A percentile compares a stretch with the other conserved stretches of the same genome.
Evolutionary conservation across 2,329 filamentous ascomycete genomes (phyloP).

Genomic region (Alternaria alternata): DNA sequence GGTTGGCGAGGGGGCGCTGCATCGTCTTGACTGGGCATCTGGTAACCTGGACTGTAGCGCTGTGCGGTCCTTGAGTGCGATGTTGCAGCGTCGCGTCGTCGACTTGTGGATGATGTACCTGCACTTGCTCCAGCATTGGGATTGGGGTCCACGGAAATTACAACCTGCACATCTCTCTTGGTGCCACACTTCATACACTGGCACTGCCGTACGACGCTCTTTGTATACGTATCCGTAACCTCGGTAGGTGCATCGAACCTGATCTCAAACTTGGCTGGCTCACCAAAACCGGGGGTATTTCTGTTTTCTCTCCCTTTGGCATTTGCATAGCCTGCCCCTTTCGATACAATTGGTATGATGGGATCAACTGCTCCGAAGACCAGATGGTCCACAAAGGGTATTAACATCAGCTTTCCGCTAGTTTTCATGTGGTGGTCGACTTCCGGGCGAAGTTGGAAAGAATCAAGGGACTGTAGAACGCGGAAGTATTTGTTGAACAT

Average conservation of each 20-base stretch:
- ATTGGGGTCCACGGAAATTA: slow-evolving; percentile 45
- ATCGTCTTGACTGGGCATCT: slow-evolving; percentile 32
- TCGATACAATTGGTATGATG: slow-evolving; percentile 45
- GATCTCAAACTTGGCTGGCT: slow-evolving; percentile 44
- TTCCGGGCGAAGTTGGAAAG: slow-evolving; percentile 43
- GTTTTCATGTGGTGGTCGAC: slow-evolving; percentile 42
- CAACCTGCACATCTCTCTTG: slow-evolving; percentile 45
- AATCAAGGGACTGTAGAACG: slow-evolving; percentile 39
- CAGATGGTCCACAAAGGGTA: slow-evolving; percentile 47
- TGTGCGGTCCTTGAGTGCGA: slow-evolving; percentile 29
- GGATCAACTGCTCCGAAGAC: slow-evolving; percentile 44
- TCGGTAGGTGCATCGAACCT: slow-evolving; percentile 44
- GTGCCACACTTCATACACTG: slow-evolving; percentile 49
- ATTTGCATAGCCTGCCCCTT: slow-evolving; percentile 42
- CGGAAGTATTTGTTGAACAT: slow-evolving; percentile 51
- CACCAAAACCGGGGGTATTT: slow-evolving; percentile 32
- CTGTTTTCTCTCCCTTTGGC: slow-evolving; percentile 27
- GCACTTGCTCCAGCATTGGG: slow-evolving; percentile 22
- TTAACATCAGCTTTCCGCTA: slow-evolving; percentile 44
- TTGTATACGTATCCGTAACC: slow-evolving; percentile 41
- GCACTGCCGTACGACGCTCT: slow-evolving; percentile 42
- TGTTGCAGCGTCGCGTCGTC: slow-evolving; percentile 24
- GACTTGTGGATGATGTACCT: slow-evolving; percentile 12
- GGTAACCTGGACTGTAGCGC: slow-evolving; percentile 39
- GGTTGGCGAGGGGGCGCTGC: slow-evolving; percentile 25